A percentile compares a stretch with the other conserved stretches of the same genome.
Evolutionary conservation across 345 rosid species (phyloP).

Genomic region (Citrus unshiu): DNA sequence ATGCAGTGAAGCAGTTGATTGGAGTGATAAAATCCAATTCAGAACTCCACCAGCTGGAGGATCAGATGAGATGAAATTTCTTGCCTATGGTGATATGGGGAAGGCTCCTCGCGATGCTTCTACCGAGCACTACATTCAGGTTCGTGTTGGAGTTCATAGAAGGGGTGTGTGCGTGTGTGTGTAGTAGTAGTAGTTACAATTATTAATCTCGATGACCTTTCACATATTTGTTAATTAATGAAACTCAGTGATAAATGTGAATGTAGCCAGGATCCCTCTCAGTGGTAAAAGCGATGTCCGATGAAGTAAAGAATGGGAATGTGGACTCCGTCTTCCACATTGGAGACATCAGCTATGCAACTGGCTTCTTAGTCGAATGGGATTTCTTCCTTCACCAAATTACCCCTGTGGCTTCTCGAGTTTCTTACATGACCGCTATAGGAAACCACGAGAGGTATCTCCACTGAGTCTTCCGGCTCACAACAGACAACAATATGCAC

Average conservation of each 20-base stretch:
- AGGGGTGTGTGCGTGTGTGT: too few relatives aligned
- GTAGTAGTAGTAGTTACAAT: neutral
- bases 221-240: neutral
- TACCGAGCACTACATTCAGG: constrained; percentile 68
- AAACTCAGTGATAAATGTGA: neutral
- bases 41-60: constrained; percentile 60
- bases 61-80: constrained; percentile 44
- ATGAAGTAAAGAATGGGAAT: constrained; percentile 37
- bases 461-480: neutral
- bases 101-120: constrained; percentile 66
- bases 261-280: constrained; percentile 61
- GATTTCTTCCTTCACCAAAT: constrained; percentile 60
- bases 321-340: constrained; percentile 67
- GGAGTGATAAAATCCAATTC: constrained; percentile 54
- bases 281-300: constrained; percentile 43
- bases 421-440: constrained; percentile 71
- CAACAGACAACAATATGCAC: too few relatives aligned
- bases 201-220: too few relatives aligned
- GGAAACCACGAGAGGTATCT: constrained; percentile 70
- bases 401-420: constrained; percentile 51
- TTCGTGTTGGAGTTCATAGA: neutral
- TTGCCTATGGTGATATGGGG: constrained; percentile 73
- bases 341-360: constrained; percentile 79
- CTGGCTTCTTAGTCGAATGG: constrained; percentile 76
- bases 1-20: constrained; percentile 48